Conservation (phyloP, 1,139 yeast species). For the Sugiyamaella pinicola region DNA sequence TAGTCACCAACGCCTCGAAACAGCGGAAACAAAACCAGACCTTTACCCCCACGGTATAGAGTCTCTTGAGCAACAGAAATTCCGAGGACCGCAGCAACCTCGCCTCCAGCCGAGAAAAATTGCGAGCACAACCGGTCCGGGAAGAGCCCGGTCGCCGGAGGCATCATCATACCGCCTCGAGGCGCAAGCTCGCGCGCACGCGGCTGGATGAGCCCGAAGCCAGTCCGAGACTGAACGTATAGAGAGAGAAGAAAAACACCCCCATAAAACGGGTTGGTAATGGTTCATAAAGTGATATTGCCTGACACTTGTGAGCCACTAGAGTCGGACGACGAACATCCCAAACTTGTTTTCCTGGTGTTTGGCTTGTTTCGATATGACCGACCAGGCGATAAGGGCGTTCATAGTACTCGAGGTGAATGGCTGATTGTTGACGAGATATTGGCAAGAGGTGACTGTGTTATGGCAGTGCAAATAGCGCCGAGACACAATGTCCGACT, state of each 20-base stretch:
- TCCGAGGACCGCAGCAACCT: too few relatives aligned
- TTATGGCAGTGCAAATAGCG: conserved; percentile 17
- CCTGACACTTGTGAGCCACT: conserved; percentile 18
- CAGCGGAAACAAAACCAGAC: too few relatives aligned
- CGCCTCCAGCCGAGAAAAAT: too few relatives aligned
- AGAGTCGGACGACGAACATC: conserved; percentile 2
- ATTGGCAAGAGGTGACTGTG: conserved; percentile 15
- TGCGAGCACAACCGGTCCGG: too few relatives aligned
- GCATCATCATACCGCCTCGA: too few relatives aligned
- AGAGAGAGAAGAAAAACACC: background rate
- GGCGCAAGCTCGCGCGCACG: too few relatives aligned
- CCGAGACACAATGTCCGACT: conserved; percentile 17
- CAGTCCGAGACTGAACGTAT: background rate
- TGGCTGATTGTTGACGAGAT: conserved; percentile 22
- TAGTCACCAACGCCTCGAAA: too few relatives aligned
- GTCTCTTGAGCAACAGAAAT: too few relatives aligned
- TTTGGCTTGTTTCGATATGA: conserved; percentile 18
- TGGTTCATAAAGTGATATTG: conserved; percentile 12
- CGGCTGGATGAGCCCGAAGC: too few relatives aligned
- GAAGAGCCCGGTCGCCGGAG: too few relatives aligned
- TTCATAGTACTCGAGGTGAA: conserved; percentile 16
- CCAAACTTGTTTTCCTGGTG: conserved; percentile 13
- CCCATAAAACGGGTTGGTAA: background rate
- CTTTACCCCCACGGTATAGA: too few relatives aligned
- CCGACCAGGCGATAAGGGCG: conserved; percentile 1